Conservation (phyloP, 2,329 filamentous ascomycete species). For the Neonectria magnoliae region DNA sequence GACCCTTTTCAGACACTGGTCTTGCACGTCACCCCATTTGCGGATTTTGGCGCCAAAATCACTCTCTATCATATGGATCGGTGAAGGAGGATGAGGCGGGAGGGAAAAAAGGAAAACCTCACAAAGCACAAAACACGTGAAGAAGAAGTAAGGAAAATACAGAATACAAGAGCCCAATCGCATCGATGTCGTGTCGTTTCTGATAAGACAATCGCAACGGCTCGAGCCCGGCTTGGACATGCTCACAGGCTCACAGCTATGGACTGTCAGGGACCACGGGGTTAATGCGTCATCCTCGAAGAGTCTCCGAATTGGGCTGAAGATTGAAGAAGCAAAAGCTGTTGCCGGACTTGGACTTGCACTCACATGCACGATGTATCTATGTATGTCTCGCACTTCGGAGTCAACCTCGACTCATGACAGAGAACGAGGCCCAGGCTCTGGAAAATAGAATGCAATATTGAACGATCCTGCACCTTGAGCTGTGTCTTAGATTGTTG, state of each 20-base stretch:
- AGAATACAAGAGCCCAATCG: neutral
- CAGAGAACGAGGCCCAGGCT: neutral
- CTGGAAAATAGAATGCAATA: neutral
- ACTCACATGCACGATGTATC: neutral
- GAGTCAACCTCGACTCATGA: neutral
- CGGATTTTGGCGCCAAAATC: neutral
- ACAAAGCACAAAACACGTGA: constrained; percentile 3
- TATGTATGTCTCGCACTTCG: neutral
- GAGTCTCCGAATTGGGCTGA: constrained; percentile 6
- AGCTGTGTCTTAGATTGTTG: neutral
- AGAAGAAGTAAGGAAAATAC: constrained; percentile 11
- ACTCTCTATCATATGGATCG: constrained; percentile 2
- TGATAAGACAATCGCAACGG: constrained; percentile 9
- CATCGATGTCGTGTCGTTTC: constrained; percentile 2
- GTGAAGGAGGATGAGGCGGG: neutral
- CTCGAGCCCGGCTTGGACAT: neutral
- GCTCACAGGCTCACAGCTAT: neutral
- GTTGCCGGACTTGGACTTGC: neutral
- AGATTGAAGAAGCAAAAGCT: constrained; percentile 1
- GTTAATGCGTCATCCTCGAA: neutral
- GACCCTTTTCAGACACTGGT: neutral
- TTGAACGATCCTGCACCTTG: constrained; percentile 23
- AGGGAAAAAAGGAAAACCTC: neutral
- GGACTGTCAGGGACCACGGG: neutral
- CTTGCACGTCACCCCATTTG: constrained; percentile 22